Percentiles rank a stretch among this genome's conserved stretches.
phyloP scores from a whole-genome alignment of 805 yeast genomes.

The Torulaspora delbrueckii region DNA sequence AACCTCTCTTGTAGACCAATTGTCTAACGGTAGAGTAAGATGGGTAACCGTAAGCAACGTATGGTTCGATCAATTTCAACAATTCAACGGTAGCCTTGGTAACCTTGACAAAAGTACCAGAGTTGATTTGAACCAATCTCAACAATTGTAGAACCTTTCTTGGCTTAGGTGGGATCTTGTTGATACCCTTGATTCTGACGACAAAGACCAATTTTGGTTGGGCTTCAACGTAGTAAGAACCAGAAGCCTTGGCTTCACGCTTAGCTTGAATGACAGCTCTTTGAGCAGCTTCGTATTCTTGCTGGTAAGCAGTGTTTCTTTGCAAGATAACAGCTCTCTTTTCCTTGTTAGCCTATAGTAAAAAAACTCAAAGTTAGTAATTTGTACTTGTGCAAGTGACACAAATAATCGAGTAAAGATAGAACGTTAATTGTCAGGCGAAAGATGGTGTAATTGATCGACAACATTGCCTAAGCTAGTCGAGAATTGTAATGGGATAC shows the following conservation, averaged over 20 bases:
- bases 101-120: slow-evolving; percentile 91
- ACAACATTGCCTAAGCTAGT: slow-evolving; percentile 71
- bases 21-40: slow-evolving; percentile 85
- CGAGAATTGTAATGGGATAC: slow-evolving; percentile 42
- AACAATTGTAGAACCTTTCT: slow-evolving; percentile 95
- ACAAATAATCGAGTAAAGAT: not conserved
- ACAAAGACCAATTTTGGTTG: slow-evolving; percentile 92
- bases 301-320: slow-evolving; percentile 94
- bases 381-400: not conserved
- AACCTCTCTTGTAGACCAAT: slow-evolving; percentile 95
- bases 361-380: not conserved
- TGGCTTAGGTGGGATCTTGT: slow-evolving; percentile 98
- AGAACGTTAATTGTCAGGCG: slow-evolving; percentile 46
- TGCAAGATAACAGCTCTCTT: slow-evolving; percentile 72
- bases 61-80: slow-evolving; percentile 91
- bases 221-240: slow-evolving; percentile 92
- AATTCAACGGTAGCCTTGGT: slow-evolving; percentile 94
- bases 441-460: slow-evolving; percentile 71
- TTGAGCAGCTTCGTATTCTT: slow-evolving; percentile 91
- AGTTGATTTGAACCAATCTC: slow-evolving; percentile 89
- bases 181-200: slow-evolving; percentile 98
- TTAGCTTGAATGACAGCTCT: slow-evolving; percentile 80
- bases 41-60: slow-evolving; percentile 98
- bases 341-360: slow-evolving; percentile 44
- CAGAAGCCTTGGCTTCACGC: slow-evolving; percentile 91